Percentiles rank a stretch among this genome's conserved stretches.
Conservation (phyloP, 2,329 filamentous ascomycete genomes). For the Emydomyces testavorans region DNA sequence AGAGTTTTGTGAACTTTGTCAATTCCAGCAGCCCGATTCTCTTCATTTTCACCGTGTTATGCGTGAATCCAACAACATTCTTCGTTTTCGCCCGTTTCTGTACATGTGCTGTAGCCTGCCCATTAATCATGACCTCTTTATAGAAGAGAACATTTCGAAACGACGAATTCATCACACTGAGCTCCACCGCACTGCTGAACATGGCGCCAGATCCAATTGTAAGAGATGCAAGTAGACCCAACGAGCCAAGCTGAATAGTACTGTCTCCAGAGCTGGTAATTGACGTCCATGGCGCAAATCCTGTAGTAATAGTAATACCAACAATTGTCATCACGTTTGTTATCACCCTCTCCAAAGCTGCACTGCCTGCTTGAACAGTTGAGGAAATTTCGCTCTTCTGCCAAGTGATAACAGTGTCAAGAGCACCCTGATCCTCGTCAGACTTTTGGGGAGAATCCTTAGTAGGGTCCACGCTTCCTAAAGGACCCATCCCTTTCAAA, state of each 20-base stretch:
- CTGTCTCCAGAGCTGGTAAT: conserved; percentile 8
- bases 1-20: conserved; percentile 8
- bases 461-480: not conserved
- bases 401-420: conserved; percentile 8
- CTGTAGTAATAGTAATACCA: conserved; percentile 13
- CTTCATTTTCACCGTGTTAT: conserved; percentile 10
- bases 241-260: conserved; percentile 11
- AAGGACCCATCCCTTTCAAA: not conserved
- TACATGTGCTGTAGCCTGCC: conserved; percentile 11
- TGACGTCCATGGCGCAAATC: conserved; percentile 11
- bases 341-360: conserved; percentile 9
- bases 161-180: conserved; percentile 12
- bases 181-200: conserved; percentile 13
- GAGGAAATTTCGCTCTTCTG: conserved; percentile 11
- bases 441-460: not conserved
- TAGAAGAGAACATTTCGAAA: conserved; percentile 11
- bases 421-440: conserved; percentile 10
- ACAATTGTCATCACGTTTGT: conserved; percentile 12
- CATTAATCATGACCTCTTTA: conserved; percentile 11
- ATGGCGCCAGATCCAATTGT: conserved; percentile 12
- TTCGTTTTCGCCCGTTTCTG: conserved; percentile 13
- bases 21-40: conserved; percentile 9
- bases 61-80: conserved; percentile 11
- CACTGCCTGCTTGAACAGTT: conserved; percentile 10
- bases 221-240: conserved; percentile 11